Percentiles rank a stretch among this genome's conserved stretches.
Evolutionary conservation across 2,329 filamentous ascomycete genomes (phyloP).

Genomic region (Eutypella sp.): DNA sequence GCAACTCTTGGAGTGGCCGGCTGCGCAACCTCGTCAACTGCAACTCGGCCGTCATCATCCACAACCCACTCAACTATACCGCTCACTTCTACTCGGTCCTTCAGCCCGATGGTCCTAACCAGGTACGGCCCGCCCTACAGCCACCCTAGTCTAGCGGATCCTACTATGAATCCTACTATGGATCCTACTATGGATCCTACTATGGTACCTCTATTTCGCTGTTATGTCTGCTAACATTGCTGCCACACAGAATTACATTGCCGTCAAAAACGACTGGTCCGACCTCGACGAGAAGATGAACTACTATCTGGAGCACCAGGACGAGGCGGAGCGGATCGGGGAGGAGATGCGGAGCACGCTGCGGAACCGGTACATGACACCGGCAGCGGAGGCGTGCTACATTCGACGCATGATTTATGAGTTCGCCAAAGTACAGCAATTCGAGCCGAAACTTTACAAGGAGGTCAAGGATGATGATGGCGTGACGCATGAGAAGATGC

Average conservation of each 20-base stretch:
- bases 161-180: conserved; percentile 11
- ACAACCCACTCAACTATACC: conserved; percentile 37
- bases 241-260: conserved; percentile 41
- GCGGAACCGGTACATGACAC: conserved; percentile 46
- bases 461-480: conserved; percentile 2
- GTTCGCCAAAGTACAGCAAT: conserved; percentile 9
- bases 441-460: conserved; percentile 4
- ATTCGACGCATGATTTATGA: conserved; percentile 36
- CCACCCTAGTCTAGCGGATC: neutral
- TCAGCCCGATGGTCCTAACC: conserved; percentile 8
- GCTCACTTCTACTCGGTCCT: conserved; percentile 43
- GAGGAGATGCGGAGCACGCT: conserved; percentile 20
- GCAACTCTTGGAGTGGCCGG: conserved; percentile 47
- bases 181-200: conserved; percentile 17
- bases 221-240: too few species aligned
- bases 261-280: conserved; percentile 39
- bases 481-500: conserved; percentile 1
- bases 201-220: too few species aligned
- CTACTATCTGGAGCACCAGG: conserved; percentile 36
- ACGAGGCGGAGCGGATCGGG: conserved; percentile 43
- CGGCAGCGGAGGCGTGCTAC: conserved; percentile 50
- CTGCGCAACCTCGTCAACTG: conserved; percentile 50
- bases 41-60: conserved; percentile 40
- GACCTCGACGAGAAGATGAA: conserved; percentile 32
- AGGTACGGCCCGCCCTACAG: conserved; percentile 9